A percentile compares a stretch with the other conserved stretches of the same genome.
Evolutionary conservation across 805 yeast genomes (phyloP).

Genomic region (Pichia manshurica): DNA sequence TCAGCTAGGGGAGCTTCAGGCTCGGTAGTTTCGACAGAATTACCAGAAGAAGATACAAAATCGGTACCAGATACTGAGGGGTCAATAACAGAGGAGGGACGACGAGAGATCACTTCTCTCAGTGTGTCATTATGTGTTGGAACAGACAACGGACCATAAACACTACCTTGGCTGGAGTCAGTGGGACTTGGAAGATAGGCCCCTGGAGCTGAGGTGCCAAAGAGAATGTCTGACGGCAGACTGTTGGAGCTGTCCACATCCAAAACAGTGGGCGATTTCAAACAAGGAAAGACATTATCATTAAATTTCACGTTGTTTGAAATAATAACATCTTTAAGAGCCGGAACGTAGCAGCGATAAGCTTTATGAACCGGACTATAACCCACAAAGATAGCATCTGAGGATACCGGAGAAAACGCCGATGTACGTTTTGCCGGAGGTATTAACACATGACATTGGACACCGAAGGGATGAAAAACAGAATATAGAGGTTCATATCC

Average conservation of each 20-base stretch:
- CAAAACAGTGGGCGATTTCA: not conserved
- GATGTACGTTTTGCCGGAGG: constrained; percentile 3
- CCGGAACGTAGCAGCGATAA: constrained; percentile 6
- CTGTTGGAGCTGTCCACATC: not conserved
- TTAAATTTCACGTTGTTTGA: constrained; percentile 7
- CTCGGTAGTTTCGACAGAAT: too few species aligned
- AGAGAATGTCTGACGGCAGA: not conserved
- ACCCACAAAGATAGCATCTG: constrained; percentile 8
- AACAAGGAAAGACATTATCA: not conserved
- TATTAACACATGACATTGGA: not conserved
- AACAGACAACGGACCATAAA: not conserved
- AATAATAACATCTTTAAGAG: constrained; percentile 14
- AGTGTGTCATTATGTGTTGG: too few species aligned
- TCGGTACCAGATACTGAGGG: too few species aligned
- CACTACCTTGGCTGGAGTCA: not conserved
- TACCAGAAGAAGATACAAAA: too few species aligned
- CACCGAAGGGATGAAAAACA: constrained; percentile 3
- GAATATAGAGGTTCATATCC: constrained; percentile 3
- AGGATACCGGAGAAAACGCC: constrained; percentile 2
- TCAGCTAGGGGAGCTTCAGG: too few species aligned
- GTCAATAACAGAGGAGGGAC: too few species aligned
- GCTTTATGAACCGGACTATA: constrained; percentile 6
- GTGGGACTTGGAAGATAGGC: not conserved
- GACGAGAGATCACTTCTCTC: too few species aligned
- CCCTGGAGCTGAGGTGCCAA: not conserved